Conservation (phyloP, 345 rosid species). For the Eucalyptus victrix region DNA sequence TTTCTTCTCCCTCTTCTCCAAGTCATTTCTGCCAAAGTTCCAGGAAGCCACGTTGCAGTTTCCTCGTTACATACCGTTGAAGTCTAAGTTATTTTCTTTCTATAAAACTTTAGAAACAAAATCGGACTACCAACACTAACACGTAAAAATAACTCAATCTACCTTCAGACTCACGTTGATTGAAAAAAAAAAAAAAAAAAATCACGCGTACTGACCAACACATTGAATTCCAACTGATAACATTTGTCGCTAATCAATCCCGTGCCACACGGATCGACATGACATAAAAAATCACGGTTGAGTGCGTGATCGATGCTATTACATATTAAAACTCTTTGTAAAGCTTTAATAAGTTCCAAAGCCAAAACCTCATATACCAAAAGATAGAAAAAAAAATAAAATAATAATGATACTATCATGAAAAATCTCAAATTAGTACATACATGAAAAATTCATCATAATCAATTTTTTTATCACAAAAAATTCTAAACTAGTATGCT, state of each 20-base stretch:
- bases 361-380: background rate
- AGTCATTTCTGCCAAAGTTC: background rate
- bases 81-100: background rate
- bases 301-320: background rate
- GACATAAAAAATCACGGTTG: background rate
- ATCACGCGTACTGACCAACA: background rate
- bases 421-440: accelerated
- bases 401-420: accelerated
- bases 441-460: too few species aligned
- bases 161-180: background rate
- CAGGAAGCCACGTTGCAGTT: background rate
- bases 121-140: background rate
- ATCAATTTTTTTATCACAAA: too few species aligned
- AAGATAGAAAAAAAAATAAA: background rate
- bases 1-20: background rate
- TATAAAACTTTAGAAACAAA: background rate
- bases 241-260: background rate
- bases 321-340: background rate
- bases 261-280: background rate
- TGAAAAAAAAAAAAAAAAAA: background rate
- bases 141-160: background rate
- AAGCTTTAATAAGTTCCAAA: background rate
- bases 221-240: background rate
- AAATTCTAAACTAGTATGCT: accelerated
- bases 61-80: background rate